Evolutionary conservation across 1,284 basidiomycete species (phyloP), one percentile per base, ranked within the genome.

Genomic region (Tremellales sp.): DNA sequence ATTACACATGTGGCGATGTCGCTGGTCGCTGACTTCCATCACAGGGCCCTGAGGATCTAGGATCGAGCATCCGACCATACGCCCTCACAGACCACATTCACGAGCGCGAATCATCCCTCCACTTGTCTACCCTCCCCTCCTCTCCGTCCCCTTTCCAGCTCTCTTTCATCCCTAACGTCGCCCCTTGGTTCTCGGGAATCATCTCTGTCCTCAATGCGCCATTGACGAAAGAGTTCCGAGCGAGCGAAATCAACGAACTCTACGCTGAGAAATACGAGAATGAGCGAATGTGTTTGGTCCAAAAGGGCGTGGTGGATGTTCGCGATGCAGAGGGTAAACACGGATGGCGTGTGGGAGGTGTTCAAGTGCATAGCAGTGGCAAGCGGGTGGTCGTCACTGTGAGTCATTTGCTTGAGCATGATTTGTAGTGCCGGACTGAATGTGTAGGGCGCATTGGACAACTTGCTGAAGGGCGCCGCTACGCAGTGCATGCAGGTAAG

Each of bases 131-230:
- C 15, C 68, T 82, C 26, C 53, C 56, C 24, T 42, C 53, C 21
- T 40, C 45, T 17, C 33, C 49, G 3, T 15, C 49, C 2, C 33
- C 56, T 2, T 75, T 94, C 55, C 81, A 84, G 54, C 71, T 97
- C 26, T 87, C 85, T 10, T 99, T 99, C 74, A 78, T 92, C 31
- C 94, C 94, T 1, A 78, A 79, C 43, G 90, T 97, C 13, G 85
- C 85, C 0, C 86, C 92, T 4, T 98, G 93, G 91, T 98, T 97
- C 77, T 89, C 89, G 58, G 94, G 96, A 5, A 99, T 99, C 73
- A 75, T 97, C 57, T 87, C 87, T 39, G 87, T 89, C 33, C 78
- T 86, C 40, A 89, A 85, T 35, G 84, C 91, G 53, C 91, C 92
- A 3, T 78, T 97, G 27, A 82, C 77, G 39, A 75, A 81, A 51